phyloP scores from a whole-genome alignment of 495 filamentous ascomycete species.

The Aspergillus bridgeri region DNA sequence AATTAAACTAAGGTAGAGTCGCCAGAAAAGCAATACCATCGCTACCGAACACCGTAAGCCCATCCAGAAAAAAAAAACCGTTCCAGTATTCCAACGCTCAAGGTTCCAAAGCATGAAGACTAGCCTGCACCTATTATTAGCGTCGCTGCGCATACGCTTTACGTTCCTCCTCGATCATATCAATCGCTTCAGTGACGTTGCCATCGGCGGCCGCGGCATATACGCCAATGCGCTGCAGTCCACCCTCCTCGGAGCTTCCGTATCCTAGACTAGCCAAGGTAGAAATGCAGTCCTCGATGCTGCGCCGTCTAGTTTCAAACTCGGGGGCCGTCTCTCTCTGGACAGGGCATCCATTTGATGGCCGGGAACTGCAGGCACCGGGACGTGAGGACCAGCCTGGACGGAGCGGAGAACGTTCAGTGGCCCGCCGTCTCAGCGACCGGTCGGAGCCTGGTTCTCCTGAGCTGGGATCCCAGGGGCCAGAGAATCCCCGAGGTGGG shows the following conservation, averaged over 20 bases:
- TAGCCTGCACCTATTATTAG: not conserved
- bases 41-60: not conserved
- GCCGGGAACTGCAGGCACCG: not conserved
- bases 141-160: conserved; percentile 39
- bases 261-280: conserved; percentile 49
- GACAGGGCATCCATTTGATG: not conserved
- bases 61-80: not conserved
- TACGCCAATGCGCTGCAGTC: conserved; percentile 42
- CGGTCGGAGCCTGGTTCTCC: conserved; percentile 1
- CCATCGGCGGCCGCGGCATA: conserved; percentile 52
- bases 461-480: conserved; percentile 20
- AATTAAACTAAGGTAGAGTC: not conserved
- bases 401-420: conserved; percentile 26
- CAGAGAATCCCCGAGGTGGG: conserved; percentile 13
- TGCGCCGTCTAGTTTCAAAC: conserved; percentile 10
- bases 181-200: conserved; percentile 47
- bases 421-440: conserved; percentile 27
- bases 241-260: conserved; percentile 40
- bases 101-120: not conserved
- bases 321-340: not conserved
- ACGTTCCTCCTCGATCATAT: conserved; percentile 56
- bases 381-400: conserved; percentile 2
- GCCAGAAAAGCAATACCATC: not conserved
- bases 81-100: not conserved
- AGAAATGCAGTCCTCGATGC: conserved; percentile 45